Evolutionary conservation across 75 land plant species (phyloP), one percentile per base, ranked within the genome.

Genomic region (Ceratopteris richardii): DNA sequence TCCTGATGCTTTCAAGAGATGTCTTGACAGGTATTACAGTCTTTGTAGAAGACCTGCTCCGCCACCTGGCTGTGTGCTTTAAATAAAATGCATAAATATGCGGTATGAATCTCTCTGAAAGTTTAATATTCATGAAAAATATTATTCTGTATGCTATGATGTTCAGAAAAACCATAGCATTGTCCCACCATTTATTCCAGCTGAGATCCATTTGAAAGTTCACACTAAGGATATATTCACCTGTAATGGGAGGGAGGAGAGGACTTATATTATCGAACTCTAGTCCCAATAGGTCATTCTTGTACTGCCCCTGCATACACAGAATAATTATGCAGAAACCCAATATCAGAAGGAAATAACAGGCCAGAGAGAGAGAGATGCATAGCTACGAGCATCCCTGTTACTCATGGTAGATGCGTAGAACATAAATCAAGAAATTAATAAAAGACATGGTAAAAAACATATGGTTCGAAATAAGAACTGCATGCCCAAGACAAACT

Each of bases 261-360:
- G 79, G 77, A n/a, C 62, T 23, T 30, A 74, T 73, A 59, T 79
- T 87, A 33, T 85, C 79, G 26, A 93, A 93, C 2, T 73, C 28
- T 61, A 93, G 61, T 5, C 98, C 98, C 28, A 42, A 55, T 17
- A 93, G 76, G 52, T 93, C 98, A 42, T 89, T 93, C 57, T 89
- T 81, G 76, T 82, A 93, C 51, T 82, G 86, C 9, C 90, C 98
- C 98, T 93, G 86, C 10, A 48, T 30, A 63, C n/a, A n/a, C n/a
- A n/a, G n/a, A n/a, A n/a, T n/a, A n/a, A n/a, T n/a, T n/a, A n/a
- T n/a, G n/a, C n/a, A n/a, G n/a, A n/a, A n/a, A n/a, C n/a, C n/a
- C n/a, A n/a, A n/a, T n/a, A n/a, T n/a, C n/a, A n/a, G n/a, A n/a
- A n/a, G n/a, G n/a, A n/a, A n/a, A n/a, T n/a, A n/a, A n/a, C n/a